Percentiles rank a stretch among this genome's conserved stretches.
Conservation (phyloP, 495 filamentous ascomycete genomes). For the Penicillium flavigenum region DNA sequence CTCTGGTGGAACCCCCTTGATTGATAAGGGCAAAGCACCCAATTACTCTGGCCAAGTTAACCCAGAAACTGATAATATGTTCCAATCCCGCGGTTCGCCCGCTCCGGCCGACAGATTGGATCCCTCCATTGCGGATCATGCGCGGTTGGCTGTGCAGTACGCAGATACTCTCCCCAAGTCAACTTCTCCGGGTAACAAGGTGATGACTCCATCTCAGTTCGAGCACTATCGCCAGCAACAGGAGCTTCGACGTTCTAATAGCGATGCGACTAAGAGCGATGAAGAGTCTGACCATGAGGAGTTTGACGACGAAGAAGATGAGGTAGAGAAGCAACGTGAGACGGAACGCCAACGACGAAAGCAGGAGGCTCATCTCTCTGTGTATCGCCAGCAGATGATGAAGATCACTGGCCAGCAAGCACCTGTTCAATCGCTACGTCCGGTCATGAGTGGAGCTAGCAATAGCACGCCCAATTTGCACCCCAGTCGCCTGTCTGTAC, state of each 20-base stretch:
- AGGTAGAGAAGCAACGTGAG: slow-evolving; percentile 69
- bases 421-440: slow-evolving; percentile 42
- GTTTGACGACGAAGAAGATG: slow-evolving; percentile 85
- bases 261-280: slow-evolving; percentile 49
- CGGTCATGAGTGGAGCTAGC: slow-evolving; percentile 42
- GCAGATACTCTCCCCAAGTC: slow-evolving; percentile 42
- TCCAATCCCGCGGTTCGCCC: slow-evolving; percentile 26
- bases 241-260: slow-evolving; percentile 59
- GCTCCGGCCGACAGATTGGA: slow-evolving; percentile 47
- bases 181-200: slow-evolving; percentile 58
- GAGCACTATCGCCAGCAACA: slow-evolving; percentile 80
- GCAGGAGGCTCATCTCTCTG: slow-evolving; percentile 85
- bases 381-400: slow-evolving; percentile 96
- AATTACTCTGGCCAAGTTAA: slow-evolving; percentile 16
- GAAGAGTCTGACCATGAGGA: slow-evolving; percentile 52
- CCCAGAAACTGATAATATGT: slow-evolving; percentile 22
- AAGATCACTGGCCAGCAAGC: slow-evolving; percentile 81
- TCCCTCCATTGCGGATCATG: slow-evolving; percentile 52
- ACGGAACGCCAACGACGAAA: slow-evolving; percentile 75
- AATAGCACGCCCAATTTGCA: slow-evolving; percentile 47
- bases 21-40: slow-evolving; percentile 36
- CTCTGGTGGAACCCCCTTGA: slow-evolving; percentile 49
- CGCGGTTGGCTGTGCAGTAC: slow-evolving; percentile 53
- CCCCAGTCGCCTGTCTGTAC: slow-evolving; percentile 31
- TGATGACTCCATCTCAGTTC: slow-evolving; percentile 88